Conservation (phyloP, 306 rosid genomes). For the Crataegus laevigata region DNA sequence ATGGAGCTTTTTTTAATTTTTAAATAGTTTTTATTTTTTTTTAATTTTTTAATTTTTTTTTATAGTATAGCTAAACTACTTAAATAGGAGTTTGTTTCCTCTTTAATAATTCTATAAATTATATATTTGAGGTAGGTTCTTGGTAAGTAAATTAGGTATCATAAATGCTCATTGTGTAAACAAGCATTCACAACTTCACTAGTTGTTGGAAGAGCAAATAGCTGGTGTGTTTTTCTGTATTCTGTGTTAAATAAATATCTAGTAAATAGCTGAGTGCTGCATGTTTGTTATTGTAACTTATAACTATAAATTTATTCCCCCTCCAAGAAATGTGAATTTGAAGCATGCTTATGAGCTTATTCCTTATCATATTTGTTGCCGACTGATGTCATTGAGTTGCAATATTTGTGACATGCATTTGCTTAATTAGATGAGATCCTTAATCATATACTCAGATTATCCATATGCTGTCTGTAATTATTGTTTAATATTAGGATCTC, state of each 20-base stretch:
- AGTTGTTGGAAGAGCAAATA: neutral
- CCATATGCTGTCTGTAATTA: neutral
- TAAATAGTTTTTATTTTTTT: no score
- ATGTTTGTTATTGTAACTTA: neutral
- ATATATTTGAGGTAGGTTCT: neutral
- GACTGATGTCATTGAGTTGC: neutral
- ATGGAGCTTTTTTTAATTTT: neutral
- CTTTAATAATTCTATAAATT: neutral
- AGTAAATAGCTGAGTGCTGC: neutral
- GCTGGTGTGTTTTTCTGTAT: neutral
- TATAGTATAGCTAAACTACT: neutral
- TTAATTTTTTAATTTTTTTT: no score
- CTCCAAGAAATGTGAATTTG: neutral
- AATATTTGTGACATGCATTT: neutral
- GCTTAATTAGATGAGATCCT: neutral
- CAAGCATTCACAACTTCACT: neutral
- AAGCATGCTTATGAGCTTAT: neutral
- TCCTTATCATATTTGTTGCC: neutral
- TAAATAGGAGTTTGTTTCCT: neutral
- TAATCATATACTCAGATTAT: neutral
- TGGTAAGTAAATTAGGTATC: neutral
- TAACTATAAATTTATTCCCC: neutral
- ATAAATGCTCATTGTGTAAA: neutral
- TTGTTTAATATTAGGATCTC: neutral
- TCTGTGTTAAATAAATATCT: neutral